phyloP scores from a whole-genome alignment of 495 filamentous ascomycete genomes.

The Hypomontagnella monticulosa region DNA sequence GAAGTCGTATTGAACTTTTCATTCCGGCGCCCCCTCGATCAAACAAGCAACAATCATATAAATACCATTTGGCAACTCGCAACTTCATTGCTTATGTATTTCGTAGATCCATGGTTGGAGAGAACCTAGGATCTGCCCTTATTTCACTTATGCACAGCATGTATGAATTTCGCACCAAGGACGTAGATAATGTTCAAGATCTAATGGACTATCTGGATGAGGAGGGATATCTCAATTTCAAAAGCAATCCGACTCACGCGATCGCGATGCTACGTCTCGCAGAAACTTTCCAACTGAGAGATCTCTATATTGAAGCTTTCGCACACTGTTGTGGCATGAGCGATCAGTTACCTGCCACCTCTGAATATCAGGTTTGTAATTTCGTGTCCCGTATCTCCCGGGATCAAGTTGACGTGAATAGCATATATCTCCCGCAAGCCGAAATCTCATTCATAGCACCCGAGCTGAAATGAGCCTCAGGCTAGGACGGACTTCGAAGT shows the following conservation, averaged over 20 bases:
- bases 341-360: conserved; percentile 57
- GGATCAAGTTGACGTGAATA: conserved; percentile 42
- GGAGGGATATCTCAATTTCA: conserved; percentile 69
- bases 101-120: conserved; percentile 67
- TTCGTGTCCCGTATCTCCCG: background rate
- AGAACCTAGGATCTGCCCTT: conserved; percentile 64
- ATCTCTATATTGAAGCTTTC: conserved; percentile 71
- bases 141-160: conserved; percentile 67
- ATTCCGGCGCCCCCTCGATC: conserved; percentile 65
- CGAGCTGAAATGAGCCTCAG: conserved; percentile 70
- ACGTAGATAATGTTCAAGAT: conserved; percentile 60
- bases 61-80: conserved; percentile 69
- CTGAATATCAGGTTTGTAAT: conserved; percentile 65
- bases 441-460: conserved; percentile 67
- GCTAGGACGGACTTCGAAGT: conserved; percentile 57
- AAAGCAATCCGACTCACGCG: conserved; percentile 67
- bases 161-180: conserved; percentile 59
- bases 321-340: conserved; percentile 75
- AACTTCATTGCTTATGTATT: conserved; percentile 76
- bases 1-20: conserved; percentile 63
- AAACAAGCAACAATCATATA: conserved; percentile 59
- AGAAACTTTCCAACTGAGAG: conserved; percentile 64
- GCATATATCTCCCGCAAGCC: conserved; percentile 63
- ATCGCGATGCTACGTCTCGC: conserved; percentile 68
- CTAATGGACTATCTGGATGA: conserved; percentile 66